Base-by-base conservation (phyloP, 2,329 filamentous ascomycete species). In the Colletotrichum sp. region DNA sequence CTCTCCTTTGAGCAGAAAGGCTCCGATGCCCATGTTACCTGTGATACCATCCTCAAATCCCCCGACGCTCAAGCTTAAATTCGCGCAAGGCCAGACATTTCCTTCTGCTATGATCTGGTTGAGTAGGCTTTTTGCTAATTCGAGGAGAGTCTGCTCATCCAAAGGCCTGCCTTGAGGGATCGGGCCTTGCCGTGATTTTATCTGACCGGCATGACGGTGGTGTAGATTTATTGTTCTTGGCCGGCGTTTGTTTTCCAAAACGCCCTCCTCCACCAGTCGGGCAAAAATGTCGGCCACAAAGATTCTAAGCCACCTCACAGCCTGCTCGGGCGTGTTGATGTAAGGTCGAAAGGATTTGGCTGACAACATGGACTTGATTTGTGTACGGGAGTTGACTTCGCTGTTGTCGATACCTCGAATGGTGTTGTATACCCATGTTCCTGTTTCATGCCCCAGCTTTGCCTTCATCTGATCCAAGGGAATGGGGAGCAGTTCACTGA, bases 361-460 rank as follows among this genome's bases (percentile, higher is more conserved):
- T 2, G 96, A 98, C 16, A 98, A 88, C 96, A 99, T 98, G 19
- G 94, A 97, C 83, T 98, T 98, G 87, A 98, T 98, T 81, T 97
- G 95, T 2, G 96, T 98, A 68, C 96, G 90, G 32, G 95, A 91
- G 81, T 95, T 98, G 78, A 99, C 95, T 84, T 98, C 96, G 80
- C 94, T 97, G 66, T 88, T 87, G 83, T 99, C 97, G 76, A 96
- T 92, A 2, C 97, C 97, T 13, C 97, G 92, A 69, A 98, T 93
- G 13, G 93, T 94, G 71, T 94, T 92, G 85, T 98, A 94, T 13
- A 98, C 88, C 96, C 96, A 98, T 5, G 90, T 88, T 2, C 95
- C 96, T 0, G 94, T 97, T 60, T 98, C 95, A 68, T 96, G 94
- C 5, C 95, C 95, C 22, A 98, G 85, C 80, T 93, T 94, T 52